Evolutionary conservation across 208 protist genomes (phyloP).

Genomic region (Angomonas ambiguus): DNA sequence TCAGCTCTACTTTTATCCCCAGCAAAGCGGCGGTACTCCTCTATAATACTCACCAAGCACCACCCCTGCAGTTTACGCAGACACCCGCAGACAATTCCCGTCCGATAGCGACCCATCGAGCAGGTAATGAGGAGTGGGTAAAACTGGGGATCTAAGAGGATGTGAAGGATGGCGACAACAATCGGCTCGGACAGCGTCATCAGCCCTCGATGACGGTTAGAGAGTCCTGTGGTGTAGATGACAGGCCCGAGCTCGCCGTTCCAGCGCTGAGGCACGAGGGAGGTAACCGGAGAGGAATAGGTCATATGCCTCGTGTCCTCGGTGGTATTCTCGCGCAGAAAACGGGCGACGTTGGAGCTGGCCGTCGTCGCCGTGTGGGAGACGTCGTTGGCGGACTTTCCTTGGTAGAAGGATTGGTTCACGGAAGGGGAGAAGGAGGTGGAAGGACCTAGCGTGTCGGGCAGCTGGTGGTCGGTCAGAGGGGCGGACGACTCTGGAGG

Average conservation of each 20-base stretch:
- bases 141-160: conserved; percentile 91
- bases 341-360: conserved; percentile 36
- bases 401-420: background rate
- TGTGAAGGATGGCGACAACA: conserved; percentile 90
- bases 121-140: conserved; percentile 97
- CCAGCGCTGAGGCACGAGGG: background rate
- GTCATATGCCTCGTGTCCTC: conserved; percentile 14
- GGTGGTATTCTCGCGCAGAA: conserved; percentile 30
- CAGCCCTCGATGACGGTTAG: conserved; percentile 22
- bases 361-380: background rate
- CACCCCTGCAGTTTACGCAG: conserved; percentile 97
- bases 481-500: too few relatives aligned
- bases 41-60: conserved; percentile 97
- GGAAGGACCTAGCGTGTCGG: too few relatives aligned
- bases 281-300: conserved; percentile 4
- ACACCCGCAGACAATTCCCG: conserved; percentile 97
- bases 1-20: conserved; percentile 90
- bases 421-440: background rate
- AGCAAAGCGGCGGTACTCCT: conserved; percentile 97
- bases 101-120: conserved; percentile 95
- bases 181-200: conserved; percentile 85
- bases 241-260: background rate
- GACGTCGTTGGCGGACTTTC: background rate
- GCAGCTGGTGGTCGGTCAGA: too few relatives aligned
- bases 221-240: background rate